These are phyloP conservation scores for Sporothrix protearum DNA, from an alignment of 2,329 filamentous ascomycete genomes.

Conservation along the genomic window DNA sequence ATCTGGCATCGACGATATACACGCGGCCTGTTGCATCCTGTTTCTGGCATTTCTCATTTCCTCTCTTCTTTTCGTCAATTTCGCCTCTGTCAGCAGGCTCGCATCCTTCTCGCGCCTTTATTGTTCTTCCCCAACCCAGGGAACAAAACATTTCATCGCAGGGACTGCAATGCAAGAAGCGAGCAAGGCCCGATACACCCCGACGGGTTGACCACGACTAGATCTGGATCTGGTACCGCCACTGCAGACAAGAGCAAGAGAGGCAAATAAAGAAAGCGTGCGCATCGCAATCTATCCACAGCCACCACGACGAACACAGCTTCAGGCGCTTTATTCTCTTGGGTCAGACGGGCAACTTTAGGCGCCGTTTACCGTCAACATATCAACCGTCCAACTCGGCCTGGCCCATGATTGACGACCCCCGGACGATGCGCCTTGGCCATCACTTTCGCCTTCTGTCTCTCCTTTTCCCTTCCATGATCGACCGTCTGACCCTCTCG, in stretches of 20 bases:
- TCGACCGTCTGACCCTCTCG: slow-evolving; percentile 21
- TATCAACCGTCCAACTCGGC: neutral
- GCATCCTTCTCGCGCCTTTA: neutral
- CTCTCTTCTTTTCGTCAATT: neutral
- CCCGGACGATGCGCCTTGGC: neutral
- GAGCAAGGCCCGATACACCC: neutral
- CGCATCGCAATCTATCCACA: slow-evolving; percentile 6
- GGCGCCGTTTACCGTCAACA: neutral
- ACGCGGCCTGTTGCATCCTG: neutral
- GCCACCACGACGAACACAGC: neutral
- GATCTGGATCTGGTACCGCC: neutral
- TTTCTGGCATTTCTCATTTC: neutral
- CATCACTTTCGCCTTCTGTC: neutral
- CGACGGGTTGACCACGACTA: neutral
- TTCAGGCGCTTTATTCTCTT: neutral
- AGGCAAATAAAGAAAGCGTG: neutral
- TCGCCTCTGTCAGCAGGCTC: neutral
- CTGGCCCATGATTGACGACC: slow-evolving; percentile 12
- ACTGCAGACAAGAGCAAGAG: neutral
- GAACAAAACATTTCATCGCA: neutral
- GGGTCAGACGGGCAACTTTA: slow-evolving; percentile 14
- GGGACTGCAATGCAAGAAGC: neutral
- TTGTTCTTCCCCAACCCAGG: slow-evolving; percentile 3
- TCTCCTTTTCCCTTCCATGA: slow-evolving; percentile 1
- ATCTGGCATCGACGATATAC: neutral